phyloP scores from a whole-genome alignment of 805 yeast genomes.

The Brettanomyces anomalus region DNA sequence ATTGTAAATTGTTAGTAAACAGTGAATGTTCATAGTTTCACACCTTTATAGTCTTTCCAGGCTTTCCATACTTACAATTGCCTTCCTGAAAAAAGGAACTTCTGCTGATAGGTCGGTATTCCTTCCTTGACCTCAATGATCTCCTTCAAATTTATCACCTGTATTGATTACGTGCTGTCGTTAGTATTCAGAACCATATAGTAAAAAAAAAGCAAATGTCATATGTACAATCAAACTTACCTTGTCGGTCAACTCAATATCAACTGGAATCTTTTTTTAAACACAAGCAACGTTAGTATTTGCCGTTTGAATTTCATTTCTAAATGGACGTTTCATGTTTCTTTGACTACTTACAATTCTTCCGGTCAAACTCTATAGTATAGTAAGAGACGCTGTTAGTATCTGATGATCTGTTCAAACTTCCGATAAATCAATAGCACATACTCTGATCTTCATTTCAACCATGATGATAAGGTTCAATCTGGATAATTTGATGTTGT shows the following conservation, averaged over 20 bases:
- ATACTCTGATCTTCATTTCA: constrained; percentile 25
- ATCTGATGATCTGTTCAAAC: too few species aligned
- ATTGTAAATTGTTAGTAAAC: constrained; percentile 2
- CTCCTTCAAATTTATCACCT: constrained; percentile 62
- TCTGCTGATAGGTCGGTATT: constrained; percentile 92
- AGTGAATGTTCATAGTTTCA: neutral
- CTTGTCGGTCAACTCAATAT: constrained; percentile 60
- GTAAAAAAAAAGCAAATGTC: too few species aligned
- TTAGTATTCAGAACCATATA: neutral
- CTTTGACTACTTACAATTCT: constrained; percentile 43
- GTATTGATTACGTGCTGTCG: constrained; percentile 13
- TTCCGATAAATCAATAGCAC: constrained; percentile 5
- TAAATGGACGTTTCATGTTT: neutral
- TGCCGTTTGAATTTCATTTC: neutral
- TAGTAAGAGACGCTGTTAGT: neutral
- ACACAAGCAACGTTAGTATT: neutral
- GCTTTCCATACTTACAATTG: constrained; percentile 65
- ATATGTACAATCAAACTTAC: constrained; percentile 25
- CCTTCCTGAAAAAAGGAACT: constrained; percentile 82
- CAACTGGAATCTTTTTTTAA: constrained; percentile 49
- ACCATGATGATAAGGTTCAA: constrained; percentile 9
- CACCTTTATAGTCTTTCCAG: neutral
- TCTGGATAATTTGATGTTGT: too few species aligned
- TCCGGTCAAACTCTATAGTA: constrained; percentile 57
- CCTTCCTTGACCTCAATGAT: constrained; percentile 94